phyloP scores from a whole-genome alignment of 345 rosid species.

The Anacardium occidentale region DNA sequence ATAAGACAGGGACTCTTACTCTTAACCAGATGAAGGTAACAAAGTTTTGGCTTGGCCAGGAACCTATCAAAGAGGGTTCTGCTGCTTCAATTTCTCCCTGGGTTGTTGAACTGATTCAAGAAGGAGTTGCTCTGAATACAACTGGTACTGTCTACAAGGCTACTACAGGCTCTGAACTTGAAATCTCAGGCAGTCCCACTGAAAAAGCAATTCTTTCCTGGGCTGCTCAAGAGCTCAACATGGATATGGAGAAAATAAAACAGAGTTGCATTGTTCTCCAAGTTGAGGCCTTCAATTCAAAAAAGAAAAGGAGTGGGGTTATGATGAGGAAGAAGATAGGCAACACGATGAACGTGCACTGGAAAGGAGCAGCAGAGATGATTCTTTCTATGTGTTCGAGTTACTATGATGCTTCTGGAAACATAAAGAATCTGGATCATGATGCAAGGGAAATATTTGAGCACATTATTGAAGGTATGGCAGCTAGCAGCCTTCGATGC shows the following conservation, averaged over 20 bases:
- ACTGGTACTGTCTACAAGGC: slow-evolving; percentile 48
- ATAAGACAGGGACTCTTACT: slow-evolving; percentile 83
- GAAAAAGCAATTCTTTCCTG: slow-evolving; percentile 79
- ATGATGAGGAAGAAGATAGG: slow-evolving; percentile 38
- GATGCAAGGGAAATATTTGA: slow-evolving; percentile 33
- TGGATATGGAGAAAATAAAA: slow-evolving; percentile 40
- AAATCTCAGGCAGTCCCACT: slow-evolving; percentile 62
- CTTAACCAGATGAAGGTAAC: slow-evolving; percentile 63
- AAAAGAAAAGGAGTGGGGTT: slow-evolving; percentile 68
- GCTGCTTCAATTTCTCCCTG: slow-evolving; percentile 30
- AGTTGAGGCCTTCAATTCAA: slow-evolving; percentile 65
- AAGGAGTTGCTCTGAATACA: slow-evolving; percentile 68
- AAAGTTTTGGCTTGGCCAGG: slow-evolving; percentile 56
- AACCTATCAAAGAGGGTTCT: slow-evolving; percentile 13
- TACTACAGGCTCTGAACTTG: slow-evolving; percentile 31
- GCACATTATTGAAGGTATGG: slow-evolving; percentile 58
- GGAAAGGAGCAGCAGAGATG: slow-evolving; percentile 87
- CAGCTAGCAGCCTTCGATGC: slow-evolving; percentile 65
- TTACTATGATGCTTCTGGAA: slow-evolving; percentile 52
- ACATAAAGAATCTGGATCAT: slow-evolving; percentile 26
- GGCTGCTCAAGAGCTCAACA: slow-evolving; percentile 48
- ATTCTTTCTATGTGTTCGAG: slow-evolving; percentile 61
- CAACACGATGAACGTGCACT: slow-evolving; percentile 45
- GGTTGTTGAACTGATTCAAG: slow-evolving; percentile 43
- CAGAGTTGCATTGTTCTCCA: slow-evolving; percentile 35